Conservation (phyloP, 148 eudicot species). For the Chenopodium quinoa region DNA sequence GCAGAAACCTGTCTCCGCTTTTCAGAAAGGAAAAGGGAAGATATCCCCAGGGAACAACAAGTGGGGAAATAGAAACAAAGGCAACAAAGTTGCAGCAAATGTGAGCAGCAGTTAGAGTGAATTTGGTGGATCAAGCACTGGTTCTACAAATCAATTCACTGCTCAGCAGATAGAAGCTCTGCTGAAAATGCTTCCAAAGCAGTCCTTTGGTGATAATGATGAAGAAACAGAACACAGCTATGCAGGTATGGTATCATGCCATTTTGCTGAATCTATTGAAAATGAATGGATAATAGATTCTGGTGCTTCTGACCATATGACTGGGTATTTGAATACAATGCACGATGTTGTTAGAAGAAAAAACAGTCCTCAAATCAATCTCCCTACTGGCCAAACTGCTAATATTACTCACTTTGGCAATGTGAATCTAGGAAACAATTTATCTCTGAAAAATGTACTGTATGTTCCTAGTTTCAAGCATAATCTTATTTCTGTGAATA, state of each 20-base stretch:
- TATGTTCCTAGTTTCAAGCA: not conserved
- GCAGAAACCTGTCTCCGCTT: not conserved
- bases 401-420: not conserved
- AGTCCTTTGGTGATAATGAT: not conserved
- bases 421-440: not conserved
- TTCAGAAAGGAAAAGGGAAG: not conserved
- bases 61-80: not conserved
- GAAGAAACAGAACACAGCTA: not conserved
- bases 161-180: not conserved
- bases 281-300: not conserved
- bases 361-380: not conserved
- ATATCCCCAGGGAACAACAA: not conserved
- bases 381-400: not conserved
- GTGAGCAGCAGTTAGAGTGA: too few relatives aligned
- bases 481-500: not conserved
- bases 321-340: not conserved
- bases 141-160: not conserved
- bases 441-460: not conserved
- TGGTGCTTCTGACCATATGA: constrained; percentile 5
- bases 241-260: not conserved
- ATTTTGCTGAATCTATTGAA: too few relatives aligned
- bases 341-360: not conserved
- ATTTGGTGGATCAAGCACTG: too few relatives aligned
- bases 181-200: not conserved
- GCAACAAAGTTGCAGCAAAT: not conserved